Evolutionary conservation across 345 rosid species (phyloP).

Genomic region (Bruguiera gymnorhiza): DNA sequence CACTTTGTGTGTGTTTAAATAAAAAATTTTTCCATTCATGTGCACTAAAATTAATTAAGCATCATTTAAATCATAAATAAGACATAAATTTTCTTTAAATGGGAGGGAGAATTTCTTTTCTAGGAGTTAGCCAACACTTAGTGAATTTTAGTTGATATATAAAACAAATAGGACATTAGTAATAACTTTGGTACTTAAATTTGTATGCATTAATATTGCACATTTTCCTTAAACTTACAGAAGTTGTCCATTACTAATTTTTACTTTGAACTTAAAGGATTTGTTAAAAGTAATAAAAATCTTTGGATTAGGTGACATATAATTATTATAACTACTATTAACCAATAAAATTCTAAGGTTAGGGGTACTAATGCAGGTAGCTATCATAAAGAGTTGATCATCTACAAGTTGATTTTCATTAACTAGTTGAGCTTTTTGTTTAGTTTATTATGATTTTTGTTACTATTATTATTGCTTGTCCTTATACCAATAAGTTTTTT

Average conservation of each 20-base stretch:
- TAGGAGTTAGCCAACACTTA: neutral
- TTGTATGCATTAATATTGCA: neutral
- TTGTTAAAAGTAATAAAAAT: neutral
- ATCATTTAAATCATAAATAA: neutral
- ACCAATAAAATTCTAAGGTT: neutral
- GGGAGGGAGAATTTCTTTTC: neutral
- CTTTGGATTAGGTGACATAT: neutral
- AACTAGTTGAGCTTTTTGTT: no score
- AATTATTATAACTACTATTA: neutral
- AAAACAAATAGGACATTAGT: neutral
- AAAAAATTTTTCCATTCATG: neutral
- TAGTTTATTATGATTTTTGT: no score
- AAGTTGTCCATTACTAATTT: neutral
- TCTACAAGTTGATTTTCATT: neutral
- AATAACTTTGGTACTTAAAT: neutral
- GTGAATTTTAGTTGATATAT: neutral
- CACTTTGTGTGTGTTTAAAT: neutral
- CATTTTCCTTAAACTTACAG: neutral
- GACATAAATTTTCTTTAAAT: neutral
- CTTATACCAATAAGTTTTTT: neutral
- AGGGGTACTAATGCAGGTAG: neutral
- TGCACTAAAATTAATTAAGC: neutral
- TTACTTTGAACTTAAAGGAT: neutral
- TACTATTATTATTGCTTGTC: neutral
- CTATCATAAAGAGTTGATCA: neutral